Evolutionary conservation across 257 asterid species (phyloP), one percentile per base, ranked within the genome.

Genomic region (Echium plantagineum): DNA sequence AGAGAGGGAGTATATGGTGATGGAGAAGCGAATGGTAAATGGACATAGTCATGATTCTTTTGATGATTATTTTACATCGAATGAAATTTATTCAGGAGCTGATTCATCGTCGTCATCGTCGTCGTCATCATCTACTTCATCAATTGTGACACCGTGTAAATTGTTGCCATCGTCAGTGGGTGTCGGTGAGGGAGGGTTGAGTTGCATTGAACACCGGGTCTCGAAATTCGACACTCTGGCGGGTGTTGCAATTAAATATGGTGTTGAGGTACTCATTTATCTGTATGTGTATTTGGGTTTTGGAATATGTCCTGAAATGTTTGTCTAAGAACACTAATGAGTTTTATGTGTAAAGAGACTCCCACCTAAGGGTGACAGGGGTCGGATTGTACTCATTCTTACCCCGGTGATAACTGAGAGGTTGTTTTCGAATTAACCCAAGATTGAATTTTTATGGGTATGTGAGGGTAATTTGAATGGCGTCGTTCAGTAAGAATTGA

Each of bases 241-340:
- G 21, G 90, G 90, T 62, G 81, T 85, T 63, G 90, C 94, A 67
- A 85, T 85, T 58, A 81, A 78, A 77, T 85, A 85, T 72, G 94
- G 94, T n/a, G 94, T 83, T 66, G 94, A 85, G 88, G 94, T 85
- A 65, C 48, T 1, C 4, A 24, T 10, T 7, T n/a, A 5, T n/a
- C 4, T 42, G 4, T 10, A 13, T 13, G 17, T 10, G 13, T 42
- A 13, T 0, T 42, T 42, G 5, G 49, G 13, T 42, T 42, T 42
- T 42, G 16, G 0, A 12, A 1, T 42, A 10, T 42, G 4, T 12
- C 12, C 5, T 42, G 1, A 42, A 13, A 6, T 28, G n/a, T n/a
- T n/a, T n/a, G n/a, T n/a, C n/a, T n/a, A n/a, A n/a, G n/a, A n/a
- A n/a, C n/a, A n/a, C n/a, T n/a, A n/a, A n/a, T n/a, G n/a, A n/a